phyloP scores from a whole-genome alignment of 2,329 filamentous ascomycete genomes.

The Cordyceps tenuipes region DNA sequence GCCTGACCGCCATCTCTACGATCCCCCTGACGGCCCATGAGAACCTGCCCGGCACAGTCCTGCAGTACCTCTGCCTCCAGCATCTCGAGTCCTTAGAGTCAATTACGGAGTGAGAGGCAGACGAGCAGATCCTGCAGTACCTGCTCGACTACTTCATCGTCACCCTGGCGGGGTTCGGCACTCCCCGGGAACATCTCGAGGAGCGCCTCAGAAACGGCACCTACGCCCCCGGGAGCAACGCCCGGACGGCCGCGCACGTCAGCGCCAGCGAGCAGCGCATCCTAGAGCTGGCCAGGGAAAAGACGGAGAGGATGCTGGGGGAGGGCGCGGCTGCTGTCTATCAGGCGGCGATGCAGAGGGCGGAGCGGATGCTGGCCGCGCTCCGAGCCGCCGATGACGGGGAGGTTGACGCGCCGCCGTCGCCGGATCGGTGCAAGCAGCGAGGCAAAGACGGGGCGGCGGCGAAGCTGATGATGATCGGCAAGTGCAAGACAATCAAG shows the following conservation, averaged over 20 bases:
- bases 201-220: slow-evolving; percentile 22
- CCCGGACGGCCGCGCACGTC: slow-evolving; percentile 27
- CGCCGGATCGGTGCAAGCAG: slow-evolving; percentile 18
- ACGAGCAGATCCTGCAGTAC: slow-evolving; percentile 23
- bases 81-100: slow-evolving; percentile 11
- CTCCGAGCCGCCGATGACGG: too few species aligned
- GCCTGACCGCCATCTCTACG: slow-evolving; percentile 23
- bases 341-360: not conserved
- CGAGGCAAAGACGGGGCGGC: slow-evolving; percentile 21
- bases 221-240: slow-evolving; percentile 24
- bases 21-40: slow-evolving; percentile 25
- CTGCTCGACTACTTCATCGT: slow-evolving; percentile 24
- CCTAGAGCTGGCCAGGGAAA: slow-evolving; percentile 24
- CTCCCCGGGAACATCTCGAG: slow-evolving; percentile 23
- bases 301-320: slow-evolving; percentile 22
- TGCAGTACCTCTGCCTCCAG: slow-evolving; percentile 29
- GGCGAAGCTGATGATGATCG: slow-evolving; percentile 23
- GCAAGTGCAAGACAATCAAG: slow-evolving; percentile 23
- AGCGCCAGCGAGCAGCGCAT: slow-evolving; percentile 23
- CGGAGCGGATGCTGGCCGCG: too few species aligned
- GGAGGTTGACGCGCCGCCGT: not conserved
- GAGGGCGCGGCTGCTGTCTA: not conserved
- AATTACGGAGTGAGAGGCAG: slow-evolving; percentile 16
- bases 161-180: slow-evolving; percentile 24
- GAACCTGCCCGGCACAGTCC: slow-evolving; percentile 25